Percentiles rank a stretch among this genome's conserved stretches.
Evolutionary conservation across 148 eudicot species (phyloP).

Genomic region (Oxyria digyna): DNA sequence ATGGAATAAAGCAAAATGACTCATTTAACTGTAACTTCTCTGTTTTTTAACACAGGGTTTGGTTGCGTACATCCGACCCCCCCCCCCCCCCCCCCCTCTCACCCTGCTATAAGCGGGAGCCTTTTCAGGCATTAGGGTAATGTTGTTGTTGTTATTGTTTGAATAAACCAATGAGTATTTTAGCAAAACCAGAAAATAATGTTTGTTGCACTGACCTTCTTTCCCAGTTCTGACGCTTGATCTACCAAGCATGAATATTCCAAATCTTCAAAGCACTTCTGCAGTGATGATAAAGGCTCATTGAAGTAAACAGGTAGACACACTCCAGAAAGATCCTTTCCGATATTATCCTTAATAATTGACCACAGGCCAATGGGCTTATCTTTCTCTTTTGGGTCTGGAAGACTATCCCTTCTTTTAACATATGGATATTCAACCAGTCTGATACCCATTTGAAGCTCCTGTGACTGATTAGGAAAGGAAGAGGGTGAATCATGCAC

Average conservation of each 20-base stretch:
- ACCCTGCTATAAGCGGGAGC: too few relatives aligned
- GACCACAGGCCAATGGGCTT: conserved; percentile 94
- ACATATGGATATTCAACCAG: conserved; percentile 18
- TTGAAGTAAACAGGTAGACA: conserved; percentile 98
- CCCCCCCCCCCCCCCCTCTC: too few relatives aligned
- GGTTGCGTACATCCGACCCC: too few relatives aligned
- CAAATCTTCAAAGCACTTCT: conserved; percentile 87
- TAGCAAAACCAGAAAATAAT: neutral
- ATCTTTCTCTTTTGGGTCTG: conserved; percentile 85
- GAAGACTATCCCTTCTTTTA: conserved; percentile 72
- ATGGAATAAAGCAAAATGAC: too few relatives aligned
- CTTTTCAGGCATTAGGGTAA: too few relatives aligned
- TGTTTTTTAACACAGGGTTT: too few relatives aligned
- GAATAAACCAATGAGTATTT: neutral
- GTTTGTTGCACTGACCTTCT: conserved; percentile 37
- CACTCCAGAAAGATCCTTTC: conserved; percentile 88
- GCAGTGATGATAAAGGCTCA: conserved; percentile 92
- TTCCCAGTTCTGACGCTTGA: conserved; percentile 74
- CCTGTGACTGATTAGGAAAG: conserved; percentile 9
- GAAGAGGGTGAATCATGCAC: conserved; percentile 1
- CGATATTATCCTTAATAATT: conserved; percentile 92
- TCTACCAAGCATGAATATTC: conserved; percentile 89
- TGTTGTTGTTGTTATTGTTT: too few relatives aligned
- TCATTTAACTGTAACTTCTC: too few relatives aligned
- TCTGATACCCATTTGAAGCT: conserved; percentile 6